Evolutionary conservation across 768 basidiomycete species (phyloP).

Genomic region (Leccinellum rugosiceps): DNA sequence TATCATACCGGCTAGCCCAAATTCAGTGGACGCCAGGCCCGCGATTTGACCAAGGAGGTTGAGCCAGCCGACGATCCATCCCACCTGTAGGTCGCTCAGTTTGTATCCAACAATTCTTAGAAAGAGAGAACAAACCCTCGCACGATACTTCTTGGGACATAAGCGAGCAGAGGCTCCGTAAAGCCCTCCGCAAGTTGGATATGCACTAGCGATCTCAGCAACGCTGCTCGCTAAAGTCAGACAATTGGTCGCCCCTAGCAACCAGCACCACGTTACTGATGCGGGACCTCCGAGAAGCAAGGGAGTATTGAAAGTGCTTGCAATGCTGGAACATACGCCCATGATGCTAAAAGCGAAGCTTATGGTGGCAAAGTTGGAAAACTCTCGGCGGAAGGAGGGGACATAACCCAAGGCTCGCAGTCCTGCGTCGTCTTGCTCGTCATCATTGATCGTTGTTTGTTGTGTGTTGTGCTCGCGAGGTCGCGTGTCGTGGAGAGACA

Average conservation of each 20-base stretch:
- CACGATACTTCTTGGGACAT: conserved; percentile 60
- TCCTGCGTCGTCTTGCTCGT: conserved; percentile 17
- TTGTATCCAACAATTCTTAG: too few species aligned
- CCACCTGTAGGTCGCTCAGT: conserved; percentile 7
- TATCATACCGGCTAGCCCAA: conserved; percentile 37
- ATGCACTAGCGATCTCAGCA: conserved; percentile 31
- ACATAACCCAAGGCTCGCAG: conserved; percentile 29
- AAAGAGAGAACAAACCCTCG: conserved; percentile 42
- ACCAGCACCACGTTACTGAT: conserved; percentile 37
- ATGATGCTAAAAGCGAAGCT: conserved; percentile 34
- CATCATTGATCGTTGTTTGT: not conserved
- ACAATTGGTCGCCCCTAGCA: conserved; percentile 28
- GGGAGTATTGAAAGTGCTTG: conserved; percentile 38
- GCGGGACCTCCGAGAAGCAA: conserved; percentile 36
- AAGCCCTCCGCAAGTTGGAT: conserved; percentile 29
- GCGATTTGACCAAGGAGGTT: conserved; percentile 25
- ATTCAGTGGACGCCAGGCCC: conserved; percentile 34
- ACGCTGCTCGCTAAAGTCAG: conserved; percentile 30
- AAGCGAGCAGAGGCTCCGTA: conserved; percentile 82
- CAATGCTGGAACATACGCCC: conserved; percentile 38
- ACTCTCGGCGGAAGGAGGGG: conserved; percentile 41
- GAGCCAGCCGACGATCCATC: conserved; percentile 35
- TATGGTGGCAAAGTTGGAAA: conserved; percentile 38
- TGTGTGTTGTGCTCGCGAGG: not conserved
- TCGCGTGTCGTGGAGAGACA: not conserved